A percentile compares a stretch with the other conserved stretches of the same genome.
Conservation (phyloP, 768 basidiomycete genomes). For the Roridomyces roridus region DNA sequence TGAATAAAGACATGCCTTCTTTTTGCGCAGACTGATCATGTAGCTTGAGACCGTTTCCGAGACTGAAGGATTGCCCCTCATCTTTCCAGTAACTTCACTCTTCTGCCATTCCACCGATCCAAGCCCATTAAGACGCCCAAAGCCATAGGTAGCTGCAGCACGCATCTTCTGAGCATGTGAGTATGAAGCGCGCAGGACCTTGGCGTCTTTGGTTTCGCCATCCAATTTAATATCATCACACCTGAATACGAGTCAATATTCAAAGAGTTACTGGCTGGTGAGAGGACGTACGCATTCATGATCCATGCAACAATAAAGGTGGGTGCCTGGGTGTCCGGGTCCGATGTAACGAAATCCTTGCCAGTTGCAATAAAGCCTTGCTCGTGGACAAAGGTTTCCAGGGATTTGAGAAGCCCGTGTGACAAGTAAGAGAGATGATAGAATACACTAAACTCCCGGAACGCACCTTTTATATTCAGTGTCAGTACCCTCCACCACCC, state of each 20-base stretch:
- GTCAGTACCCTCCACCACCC: conserved; percentile 37
- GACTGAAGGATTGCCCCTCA: conserved; percentile 36
- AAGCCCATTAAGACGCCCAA: conserved; percentile 30
- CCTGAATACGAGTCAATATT: conserved; percentile 15
- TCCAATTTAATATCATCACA: conserved; percentile 35
- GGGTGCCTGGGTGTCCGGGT: conserved; percentile 22
- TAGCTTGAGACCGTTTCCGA: conserved; percentile 32
- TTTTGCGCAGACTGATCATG: conserved; percentile 32
- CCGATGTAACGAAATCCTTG: conserved; percentile 22
- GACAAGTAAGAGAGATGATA: background rate
- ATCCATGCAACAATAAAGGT: conserved; percentile 34
- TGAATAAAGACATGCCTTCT: conserved; percentile 26
- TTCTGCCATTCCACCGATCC: conserved; percentile 36
- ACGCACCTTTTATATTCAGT: conserved; percentile 35
- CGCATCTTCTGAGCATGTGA: conserved; percentile 44
- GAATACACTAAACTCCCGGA: background rate
- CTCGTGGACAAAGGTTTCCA: conserved; percentile 18
- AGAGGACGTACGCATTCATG: conserved; percentile 26
- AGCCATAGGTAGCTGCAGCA: conserved; percentile 37
- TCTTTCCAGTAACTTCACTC: conserved; percentile 27
- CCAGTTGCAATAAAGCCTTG: conserved; percentile 20
- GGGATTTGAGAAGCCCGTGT: conserved; percentile 26
- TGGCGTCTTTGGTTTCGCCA: conserved; percentile 23
- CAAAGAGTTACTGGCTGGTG: background rate
- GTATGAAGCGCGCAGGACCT: conserved; percentile 25